Evolutionary conservation across 2,329 filamentous ascomycete genomes (phyloP).

Genomic region (Aureobasidium sp.): DNA sequence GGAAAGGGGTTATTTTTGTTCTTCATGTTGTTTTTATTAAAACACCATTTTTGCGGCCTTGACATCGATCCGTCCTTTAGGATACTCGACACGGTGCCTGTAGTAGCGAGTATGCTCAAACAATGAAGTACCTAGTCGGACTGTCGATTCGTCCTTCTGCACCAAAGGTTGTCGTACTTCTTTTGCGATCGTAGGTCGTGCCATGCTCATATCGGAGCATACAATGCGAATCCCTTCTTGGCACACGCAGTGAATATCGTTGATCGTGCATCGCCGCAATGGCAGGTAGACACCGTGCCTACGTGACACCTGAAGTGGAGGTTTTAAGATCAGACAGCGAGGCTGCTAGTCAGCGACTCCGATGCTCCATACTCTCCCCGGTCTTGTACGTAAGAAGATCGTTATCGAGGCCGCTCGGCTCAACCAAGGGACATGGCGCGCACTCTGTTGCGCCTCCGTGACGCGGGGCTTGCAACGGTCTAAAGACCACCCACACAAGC

Average conservation of each 20-base stretch:
- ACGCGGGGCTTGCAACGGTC: slow-evolving; percentile 10
- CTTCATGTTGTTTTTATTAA: background rate
- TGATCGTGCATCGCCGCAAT: background rate
- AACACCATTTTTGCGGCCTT: too few relatives aligned
- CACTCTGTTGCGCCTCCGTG: background rate
- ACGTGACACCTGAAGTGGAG: background rate
- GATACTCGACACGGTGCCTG: background rate
- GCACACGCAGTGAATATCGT: background rate
- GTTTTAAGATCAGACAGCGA: background rate
- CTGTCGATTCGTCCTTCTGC: background rate
- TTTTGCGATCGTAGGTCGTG: background rate
- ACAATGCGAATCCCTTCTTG: background rate
- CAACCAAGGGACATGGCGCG: background rate
- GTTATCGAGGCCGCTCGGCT: slow-evolving; percentile 7
- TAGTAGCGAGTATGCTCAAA: background rate
- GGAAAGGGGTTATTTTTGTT: background rate
- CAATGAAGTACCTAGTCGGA: background rate
- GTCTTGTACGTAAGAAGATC: slow-evolving; percentile 4
- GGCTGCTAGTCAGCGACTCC: background rate
- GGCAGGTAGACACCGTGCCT: background rate
- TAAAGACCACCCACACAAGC: background rate
- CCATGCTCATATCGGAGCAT: background rate
- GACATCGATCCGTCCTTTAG: background rate
- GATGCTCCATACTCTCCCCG: background rate
- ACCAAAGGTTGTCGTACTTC: background rate